These are phyloP conservation scores for Eremothecium cymbalariae DNA, from an alignment of 1,139 yeast species.

Conservation along the genomic window DNA sequence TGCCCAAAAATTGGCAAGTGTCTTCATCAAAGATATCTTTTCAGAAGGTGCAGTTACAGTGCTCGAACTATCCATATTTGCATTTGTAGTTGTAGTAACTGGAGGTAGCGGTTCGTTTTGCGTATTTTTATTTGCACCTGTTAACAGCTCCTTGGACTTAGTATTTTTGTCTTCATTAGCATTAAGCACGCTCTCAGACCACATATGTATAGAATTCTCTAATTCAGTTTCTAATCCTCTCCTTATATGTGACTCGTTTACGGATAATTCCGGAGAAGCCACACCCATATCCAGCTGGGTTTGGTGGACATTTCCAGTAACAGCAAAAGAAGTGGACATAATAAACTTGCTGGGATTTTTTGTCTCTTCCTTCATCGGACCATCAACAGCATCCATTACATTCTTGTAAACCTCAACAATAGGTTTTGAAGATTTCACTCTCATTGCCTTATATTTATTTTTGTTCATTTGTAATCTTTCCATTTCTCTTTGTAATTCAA, in stretches of 20 bases:
- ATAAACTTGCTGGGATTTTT: slow-evolving; percentile 4
- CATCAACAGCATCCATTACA: slow-evolving; percentile 78
- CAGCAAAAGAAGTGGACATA: not conserved
- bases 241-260: slow-evolving; percentile 10
- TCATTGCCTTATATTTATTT: slow-evolving; percentile 63
- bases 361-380: slow-evolving; percentile 33
- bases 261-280: not conserved
- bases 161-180: slow-evolving; percentile 5
- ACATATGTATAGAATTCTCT: slow-evolving; percentile 27
- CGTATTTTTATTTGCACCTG: slow-evolving; percentile 1
- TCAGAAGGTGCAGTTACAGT: slow-evolving; percentile 41
- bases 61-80: slow-evolving; percentile 20
- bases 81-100: slow-evolving; percentile 17
- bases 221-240: slow-evolving; percentile 25
- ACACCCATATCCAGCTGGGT: slow-evolving; percentile 1
- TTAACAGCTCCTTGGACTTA: slow-evolving; percentile 4
- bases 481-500: slow-evolving; percentile 75
- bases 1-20: slow-evolving; percentile 92
- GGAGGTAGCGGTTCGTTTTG: slow-evolving; percentile 18
- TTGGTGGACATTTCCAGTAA: not conserved
- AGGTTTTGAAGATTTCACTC: slow-evolving; percentile 72
- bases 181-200: slow-evolving; percentile 24
- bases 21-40: slow-evolving; percentile 67
- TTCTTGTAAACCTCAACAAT: slow-evolving; percentile 87
- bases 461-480: slow-evolving; percentile 59